Percentiles rank a stretch among this genome's conserved stretches.
Conservation (phyloP, 2,329 filamentous ascomycete genomes). For the Incumbomyces lentus region DNA sequence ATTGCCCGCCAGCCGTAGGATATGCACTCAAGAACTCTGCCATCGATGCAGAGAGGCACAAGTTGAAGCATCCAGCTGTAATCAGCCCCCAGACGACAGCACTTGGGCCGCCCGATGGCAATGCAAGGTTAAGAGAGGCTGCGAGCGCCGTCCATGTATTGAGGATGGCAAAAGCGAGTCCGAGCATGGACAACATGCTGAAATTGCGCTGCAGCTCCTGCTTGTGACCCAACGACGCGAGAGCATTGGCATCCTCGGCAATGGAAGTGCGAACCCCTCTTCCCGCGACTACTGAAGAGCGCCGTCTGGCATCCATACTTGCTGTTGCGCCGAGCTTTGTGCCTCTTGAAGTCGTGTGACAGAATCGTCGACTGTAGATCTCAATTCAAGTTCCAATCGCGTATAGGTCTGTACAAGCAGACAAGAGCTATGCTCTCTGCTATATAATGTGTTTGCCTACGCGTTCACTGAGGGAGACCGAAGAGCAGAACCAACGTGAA, state of each 20-base stretch:
- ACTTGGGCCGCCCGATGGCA: constrained; percentile 61
- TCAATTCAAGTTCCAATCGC: not conserved
- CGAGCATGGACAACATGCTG: constrained; percentile 49
- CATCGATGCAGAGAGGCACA: constrained; percentile 58
- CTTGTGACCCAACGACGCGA: constrained; percentile 48
- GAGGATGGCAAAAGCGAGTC: constrained; percentile 52
- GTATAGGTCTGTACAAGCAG: too few relatives aligned
- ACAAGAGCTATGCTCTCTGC: too few relatives aligned
- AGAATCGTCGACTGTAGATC: not conserved
- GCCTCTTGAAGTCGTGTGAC: not conserved
- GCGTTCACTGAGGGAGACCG: too few relatives aligned
- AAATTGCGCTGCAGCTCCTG: constrained; percentile 50
- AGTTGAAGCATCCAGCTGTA: constrained; percentile 56
- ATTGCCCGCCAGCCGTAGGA: constrained; percentile 51
- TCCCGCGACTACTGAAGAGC: constrained; percentile 4
- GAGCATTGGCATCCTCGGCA: constrained; percentile 37
- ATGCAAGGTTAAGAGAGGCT: constrained; percentile 47
- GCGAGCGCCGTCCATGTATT: constrained; percentile 55
- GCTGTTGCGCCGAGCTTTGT: not conserved
- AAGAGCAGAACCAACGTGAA: too few relatives aligned
- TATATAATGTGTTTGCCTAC: too few relatives aligned
- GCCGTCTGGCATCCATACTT: not conserved
- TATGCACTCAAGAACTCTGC: constrained; percentile 63
- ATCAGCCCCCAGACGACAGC: constrained; percentile 61
- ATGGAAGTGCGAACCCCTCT: constrained; percentile 10